These are phyloP conservation scores for Lepraria neglecta DNA, from an alignment of 495 filamentous ascomycete species.

Conservation along the genomic window DNA sequence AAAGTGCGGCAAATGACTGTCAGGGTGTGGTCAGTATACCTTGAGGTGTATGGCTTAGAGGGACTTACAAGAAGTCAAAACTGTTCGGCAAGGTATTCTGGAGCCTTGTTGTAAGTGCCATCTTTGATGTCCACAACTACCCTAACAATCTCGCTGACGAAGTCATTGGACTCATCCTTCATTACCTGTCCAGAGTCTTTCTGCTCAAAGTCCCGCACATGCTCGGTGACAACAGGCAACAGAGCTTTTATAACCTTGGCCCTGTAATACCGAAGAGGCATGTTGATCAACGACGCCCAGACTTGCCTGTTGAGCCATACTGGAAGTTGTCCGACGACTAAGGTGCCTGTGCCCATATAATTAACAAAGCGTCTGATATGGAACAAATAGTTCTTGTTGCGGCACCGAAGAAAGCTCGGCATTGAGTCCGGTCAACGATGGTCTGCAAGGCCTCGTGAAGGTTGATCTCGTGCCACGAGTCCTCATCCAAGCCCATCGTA, in stretches of 20 bases:
- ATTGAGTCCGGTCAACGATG: neutral
- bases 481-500: conserved; percentile 3
- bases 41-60: too few species aligned
- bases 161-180: conserved; percentile 1
- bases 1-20: conserved; percentile 3
- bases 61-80: neutral
- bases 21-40: neutral
- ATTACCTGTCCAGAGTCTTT: neutral
- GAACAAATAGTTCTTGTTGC: neutral
- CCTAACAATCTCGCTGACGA: neutral
- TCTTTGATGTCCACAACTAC: neutral
- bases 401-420: conserved; percentile 7
- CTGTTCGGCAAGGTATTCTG: conserved; percentile 8
- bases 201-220: neutral
- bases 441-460: neutral
- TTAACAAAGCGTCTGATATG: neutral
- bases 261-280: neutral
- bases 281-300: neutral
- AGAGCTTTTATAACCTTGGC: neutral
- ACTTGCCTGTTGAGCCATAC: conserved; percentile 5
- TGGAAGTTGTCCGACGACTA: conserved; percentile 4
- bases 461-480: conserved; percentile 4
- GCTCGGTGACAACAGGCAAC: neutral
- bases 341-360: neutral
- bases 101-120: neutral